Evolutionary conservation across 352 stramenopile species (phyloP), one percentile per base, ranked within the genome.

Genomic region (Pythium oligandrum): DNA sequence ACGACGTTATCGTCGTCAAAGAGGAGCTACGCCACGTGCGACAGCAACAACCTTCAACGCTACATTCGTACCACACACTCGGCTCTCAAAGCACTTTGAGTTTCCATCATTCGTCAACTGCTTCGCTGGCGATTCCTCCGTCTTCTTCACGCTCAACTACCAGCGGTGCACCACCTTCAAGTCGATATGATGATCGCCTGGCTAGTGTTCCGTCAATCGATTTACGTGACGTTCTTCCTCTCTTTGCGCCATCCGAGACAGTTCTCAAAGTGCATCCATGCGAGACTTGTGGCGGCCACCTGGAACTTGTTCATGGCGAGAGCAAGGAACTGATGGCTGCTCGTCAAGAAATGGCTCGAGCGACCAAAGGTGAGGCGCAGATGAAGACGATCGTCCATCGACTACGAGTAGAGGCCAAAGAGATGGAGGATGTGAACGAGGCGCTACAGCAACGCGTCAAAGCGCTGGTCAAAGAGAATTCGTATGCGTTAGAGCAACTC

Each of bases 1-100:
- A 86, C 48, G 81, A 91, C 59, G 72, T 93, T 31, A 77, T 93
- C 53, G 53, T 88, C n/a, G 69, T 93, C 43, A 93, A 93, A 53
- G 83, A 93, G 40, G 76, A 90, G 43, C 59, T 93, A 10, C 78
- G 74, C 1, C 68, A 81, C 26, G 40, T 10, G 45, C 51, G 34
- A n/a, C 36, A 37, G 8, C 52, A 54, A 32, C 38, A 42, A 12
- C 38, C 7, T 12, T 8, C 38, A 8, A 12, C 12, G 12, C 38
- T 42, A 8, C 7, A 8, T 42, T 8, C 38, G 7, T 12, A 8
- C 12, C 7, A 42, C 38, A 42, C 38, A 8, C 7, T 8, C 12
- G 38, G 38, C 38, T 12, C 8, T 10, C 8, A 10, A 10, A 48
- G 12, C 17, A 34, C 8, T 30, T 9, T 7, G 8, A 48, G 44